Evolutionary conservation across 768 basidiomycete species (phyloP), one percentile per base, ranked within the genome.

Genomic region (Calocera viscosa): DNA sequence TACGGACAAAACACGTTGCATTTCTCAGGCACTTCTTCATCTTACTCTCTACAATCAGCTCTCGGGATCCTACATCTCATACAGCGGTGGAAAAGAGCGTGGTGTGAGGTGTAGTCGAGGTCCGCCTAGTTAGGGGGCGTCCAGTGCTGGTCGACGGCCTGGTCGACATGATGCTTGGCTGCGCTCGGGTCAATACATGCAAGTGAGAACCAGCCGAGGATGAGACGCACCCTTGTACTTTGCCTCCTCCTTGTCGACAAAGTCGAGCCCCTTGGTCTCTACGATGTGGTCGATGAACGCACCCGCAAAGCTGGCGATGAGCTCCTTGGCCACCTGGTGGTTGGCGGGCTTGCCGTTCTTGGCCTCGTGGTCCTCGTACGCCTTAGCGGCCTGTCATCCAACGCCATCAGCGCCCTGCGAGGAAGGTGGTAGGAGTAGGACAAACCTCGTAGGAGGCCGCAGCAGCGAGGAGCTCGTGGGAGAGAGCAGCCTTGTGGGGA

Each of bases 391-490:
- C 49, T 49, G 24, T n/a, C n/a, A 26, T 11, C 12, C 12, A 49
- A 26, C 24, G 10, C 41, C 28, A 40, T 33, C 24, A 64, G 24
- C 1, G 1, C 22, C 33, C 26, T 2, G 14, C 28, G 24, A 16
- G 19, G 32, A n/a, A 0, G 28, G 22, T 70, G 34, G n/a, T n/a
- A 38, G 24, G 63, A 47, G 16, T 2, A 22, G 17, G 19, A 63
- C 75, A 14, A 38, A 83, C 86, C 80, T 84, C 85, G 75, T 80
- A 89, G 32, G 84, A 75, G 5, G 86, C 87, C 49, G 88, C 88
- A 43, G 76, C 86, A 60, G 85, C 84, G 69, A 89, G 80, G 47
- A 88, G 73, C 75, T 89, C 84, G 73, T 89, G 87, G 10, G 84
- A 82, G 65, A 87, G 30, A 28, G 67, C 66, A 1, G 86, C 82